Conservation (phyloP, 805 yeast genomes). For the Kuraishia floccosa region DNA sequence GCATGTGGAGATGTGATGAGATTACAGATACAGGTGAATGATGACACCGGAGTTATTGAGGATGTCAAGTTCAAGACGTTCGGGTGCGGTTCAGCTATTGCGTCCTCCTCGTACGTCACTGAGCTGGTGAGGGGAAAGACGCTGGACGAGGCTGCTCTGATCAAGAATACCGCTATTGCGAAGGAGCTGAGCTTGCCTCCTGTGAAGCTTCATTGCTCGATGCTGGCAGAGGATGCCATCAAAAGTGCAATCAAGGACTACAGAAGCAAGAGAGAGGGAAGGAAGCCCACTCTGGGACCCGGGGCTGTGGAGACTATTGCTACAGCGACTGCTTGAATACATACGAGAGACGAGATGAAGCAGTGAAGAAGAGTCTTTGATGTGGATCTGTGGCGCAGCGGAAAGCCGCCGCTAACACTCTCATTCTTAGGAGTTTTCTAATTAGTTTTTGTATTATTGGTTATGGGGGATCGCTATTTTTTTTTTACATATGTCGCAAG, state of each 20-base stretch:
- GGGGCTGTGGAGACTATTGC: conserved; percentile 26
- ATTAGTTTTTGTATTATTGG: too few relatives aligned
- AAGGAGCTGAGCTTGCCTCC: conserved; percentile 93
- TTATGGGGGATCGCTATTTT: too few relatives aligned
- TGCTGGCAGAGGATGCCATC: conserved; percentile 98
- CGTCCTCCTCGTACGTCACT: conserved; percentile 89
- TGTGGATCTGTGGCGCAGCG: too few relatives aligned
- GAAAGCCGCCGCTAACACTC: too few relatives aligned
- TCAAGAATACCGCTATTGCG: conserved; percentile 91
- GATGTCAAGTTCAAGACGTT: conserved; percentile 97
- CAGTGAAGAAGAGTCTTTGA: too few relatives aligned
- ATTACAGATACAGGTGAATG: conserved; percentile 88
- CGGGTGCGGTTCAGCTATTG: conserved; percentile 99
- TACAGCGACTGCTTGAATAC: too few relatives aligned
- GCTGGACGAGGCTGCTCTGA: conserved; percentile 83
- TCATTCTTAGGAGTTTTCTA: too few relatives aligned
- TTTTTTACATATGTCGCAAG: too few relatives aligned
- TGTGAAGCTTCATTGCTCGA: conserved; percentile 93
- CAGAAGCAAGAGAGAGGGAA: conserved; percentile 58
- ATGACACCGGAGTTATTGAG: conserved; percentile 79
- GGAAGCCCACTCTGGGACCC: conserved; percentile 52
- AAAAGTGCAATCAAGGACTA: conserved; percentile 95
- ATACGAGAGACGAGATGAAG: too few relatives aligned
- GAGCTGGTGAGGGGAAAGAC: conserved; percentile 93
- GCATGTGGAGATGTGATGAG: conserved; percentile 99